phyloP scores from a whole-genome alignment of 2,329 filamentous ascomycete genomes.

The Claviceps spartinae region DNA sequence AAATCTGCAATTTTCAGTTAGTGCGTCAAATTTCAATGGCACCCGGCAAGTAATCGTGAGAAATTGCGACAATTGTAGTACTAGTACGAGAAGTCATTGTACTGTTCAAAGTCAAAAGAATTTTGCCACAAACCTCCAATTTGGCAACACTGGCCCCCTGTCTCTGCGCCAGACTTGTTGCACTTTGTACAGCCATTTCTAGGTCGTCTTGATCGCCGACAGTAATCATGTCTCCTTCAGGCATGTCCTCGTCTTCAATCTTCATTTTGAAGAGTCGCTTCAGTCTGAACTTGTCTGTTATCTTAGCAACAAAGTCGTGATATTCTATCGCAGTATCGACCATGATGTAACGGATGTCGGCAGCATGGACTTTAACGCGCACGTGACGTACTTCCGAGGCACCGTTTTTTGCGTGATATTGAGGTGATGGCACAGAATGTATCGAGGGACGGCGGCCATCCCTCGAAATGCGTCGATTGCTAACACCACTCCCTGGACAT shows the following conservation, averaged over 20 bases:
- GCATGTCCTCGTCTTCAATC: conserved; percentile 64
- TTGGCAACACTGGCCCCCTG: conserved; percentile 76
- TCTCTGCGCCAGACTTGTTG: conserved; percentile 54
- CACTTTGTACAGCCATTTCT: conserved; percentile 67
- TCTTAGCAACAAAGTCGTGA: conserved; percentile 60
- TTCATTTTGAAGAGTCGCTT: conserved; percentile 75
- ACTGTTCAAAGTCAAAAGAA: no score
- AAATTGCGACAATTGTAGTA: background rate
- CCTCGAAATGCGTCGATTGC: conserved; percentile 24
- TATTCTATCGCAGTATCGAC: conserved; percentile 61
- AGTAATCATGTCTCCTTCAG: conserved; percentile 82
- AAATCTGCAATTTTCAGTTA: conserved; percentile 28
- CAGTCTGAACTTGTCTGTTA: conserved; percentile 78
- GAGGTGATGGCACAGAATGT: conserved; percentile 29
- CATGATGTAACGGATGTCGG: conserved; percentile 89
- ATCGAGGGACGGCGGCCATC: conserved; percentile 16
- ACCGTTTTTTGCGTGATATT: conserved; percentile 70
- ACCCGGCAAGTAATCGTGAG: background rate
- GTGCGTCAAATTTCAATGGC: background rate
- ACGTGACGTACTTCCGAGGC: conserved; percentile 67
- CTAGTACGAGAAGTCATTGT: background rate
- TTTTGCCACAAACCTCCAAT: conserved; percentile 62
- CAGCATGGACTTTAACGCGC: conserved; percentile 80
- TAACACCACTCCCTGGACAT: conserved; percentile 33
- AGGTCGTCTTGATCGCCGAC: conserved; percentile 94